A percentile compares a stretch with the other conserved stretches of the same genome.
phyloP scores from a whole-genome alignment of 768 basidiomycete species.

The Mycena maculata region DNA sequence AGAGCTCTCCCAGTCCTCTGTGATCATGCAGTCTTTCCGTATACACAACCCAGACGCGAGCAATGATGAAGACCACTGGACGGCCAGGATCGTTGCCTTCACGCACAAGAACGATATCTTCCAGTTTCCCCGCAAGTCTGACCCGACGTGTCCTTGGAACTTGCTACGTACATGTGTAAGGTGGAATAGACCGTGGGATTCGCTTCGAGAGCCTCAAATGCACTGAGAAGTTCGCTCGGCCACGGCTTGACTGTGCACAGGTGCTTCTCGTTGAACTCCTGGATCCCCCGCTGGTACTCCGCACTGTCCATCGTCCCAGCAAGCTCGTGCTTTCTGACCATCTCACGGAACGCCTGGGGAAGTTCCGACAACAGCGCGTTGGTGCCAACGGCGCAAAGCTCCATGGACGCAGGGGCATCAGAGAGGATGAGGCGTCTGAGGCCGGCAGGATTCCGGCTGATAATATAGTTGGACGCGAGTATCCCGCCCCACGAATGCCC shows the following conservation, averaged over 20 bases:
- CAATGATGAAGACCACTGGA: too few species aligned
- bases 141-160: too few species aligned
- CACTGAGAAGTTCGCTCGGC: constrained; percentile 43
- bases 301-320: constrained; percentile 39
- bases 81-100: too few species aligned
- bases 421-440: constrained; percentile 45
- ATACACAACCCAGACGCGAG: too few species aligned
- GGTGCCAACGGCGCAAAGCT: constrained; percentile 42
- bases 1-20: too few species aligned
- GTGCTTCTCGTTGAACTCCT: constrained; percentile 44
- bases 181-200: constrained; percentile 44
- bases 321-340: constrained; percentile 45
- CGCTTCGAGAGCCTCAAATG: constrained; percentile 37
- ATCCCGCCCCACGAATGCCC: constrained; percentile 67
- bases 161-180: too few species aligned
- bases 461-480: constrained; percentile 45
- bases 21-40: too few species aligned
- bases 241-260: constrained; percentile 41
- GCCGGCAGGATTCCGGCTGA: constrained; percentile 30
- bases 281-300: constrained; percentile 45
- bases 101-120: too few species aligned
- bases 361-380: constrained; percentile 40
- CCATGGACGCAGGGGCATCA: constrained; percentile 46
- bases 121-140: too few species aligned
- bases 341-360: constrained; percentile 41